A percentile compares a stretch with the other conserved stretches of the same genome.
These are phyloP conservation scores for Aspergillus latus DNA, from an alignment of 2,329 filamentous ascomycete species.

Conservation along the genomic window DNA sequence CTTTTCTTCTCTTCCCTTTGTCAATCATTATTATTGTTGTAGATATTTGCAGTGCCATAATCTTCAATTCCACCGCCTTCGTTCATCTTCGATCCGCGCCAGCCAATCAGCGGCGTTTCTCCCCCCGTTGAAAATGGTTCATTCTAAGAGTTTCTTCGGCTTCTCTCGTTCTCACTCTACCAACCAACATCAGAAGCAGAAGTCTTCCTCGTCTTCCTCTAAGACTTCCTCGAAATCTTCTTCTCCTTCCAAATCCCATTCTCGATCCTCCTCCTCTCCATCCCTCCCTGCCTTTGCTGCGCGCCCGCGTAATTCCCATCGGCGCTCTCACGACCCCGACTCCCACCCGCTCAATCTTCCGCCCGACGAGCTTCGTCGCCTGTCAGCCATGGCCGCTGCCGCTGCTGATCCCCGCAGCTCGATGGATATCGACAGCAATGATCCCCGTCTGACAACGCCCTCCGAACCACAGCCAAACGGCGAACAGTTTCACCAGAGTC, in stretches of 20 bases:
- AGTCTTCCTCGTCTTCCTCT: slow-evolving; percentile 20
- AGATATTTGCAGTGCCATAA: background rate
- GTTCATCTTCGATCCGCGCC: slow-evolving; percentile 35
- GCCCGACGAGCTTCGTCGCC: slow-evolving; percentile 80
- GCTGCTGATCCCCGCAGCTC: slow-evolving; percentile 53
- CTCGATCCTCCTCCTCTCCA: slow-evolving; percentile 33
- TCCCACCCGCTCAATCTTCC: slow-evolving; percentile 87
- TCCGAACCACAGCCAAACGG: slow-evolving; percentile 41
- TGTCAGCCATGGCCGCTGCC: slow-evolving; percentile 59
- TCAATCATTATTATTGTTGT: background rate
- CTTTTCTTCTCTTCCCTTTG: background rate
- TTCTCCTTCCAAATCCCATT: slow-evolving; percentile 19
- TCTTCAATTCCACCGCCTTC: slow-evolving; percentile 42
- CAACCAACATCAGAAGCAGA: background rate
- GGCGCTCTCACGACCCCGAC: slow-evolving; percentile 52
- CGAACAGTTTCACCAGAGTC: slow-evolving; percentile 34
- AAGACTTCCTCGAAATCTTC: slow-evolving; percentile 17
- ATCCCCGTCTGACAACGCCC: slow-evolving; percentile 56
- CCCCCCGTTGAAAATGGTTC: slow-evolving; percentile 32
- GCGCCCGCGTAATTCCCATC: slow-evolving; percentile 21
- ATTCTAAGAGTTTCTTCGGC: slow-evolving; percentile 31
- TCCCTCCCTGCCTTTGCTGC: slow-evolving; percentile 28
- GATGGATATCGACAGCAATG: slow-evolving; percentile 72
- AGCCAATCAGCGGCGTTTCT: slow-evolving; percentile 22
- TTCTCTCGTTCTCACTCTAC: slow-evolving; percentile 33